Evolutionary conservation across 2,329 filamentous ascomycete species (phyloP), one percentile per base, ranked within the genome.

Genomic region (Fusarium luffae): DNA sequence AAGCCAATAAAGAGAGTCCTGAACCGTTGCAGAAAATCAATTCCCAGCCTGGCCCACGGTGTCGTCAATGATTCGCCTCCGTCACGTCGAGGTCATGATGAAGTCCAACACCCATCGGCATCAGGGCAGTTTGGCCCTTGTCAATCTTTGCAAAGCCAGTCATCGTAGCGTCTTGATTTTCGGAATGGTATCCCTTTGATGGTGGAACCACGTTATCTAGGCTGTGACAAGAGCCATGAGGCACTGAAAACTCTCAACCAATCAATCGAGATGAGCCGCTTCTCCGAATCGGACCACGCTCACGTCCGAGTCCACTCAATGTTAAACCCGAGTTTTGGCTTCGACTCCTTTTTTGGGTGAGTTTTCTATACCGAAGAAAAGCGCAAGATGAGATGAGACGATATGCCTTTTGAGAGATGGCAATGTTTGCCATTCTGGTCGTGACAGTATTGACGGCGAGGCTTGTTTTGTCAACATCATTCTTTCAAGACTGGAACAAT

Each of bases 31-130:
- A 37, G 60, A 63, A 59, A 52, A 69, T 66, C 60, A 70, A 63
- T 68, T 59, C 65, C 68, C 50, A 68, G 63, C 27, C 21, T 40
- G 44, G 63, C 14, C 21, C 43, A 41, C 27, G 19, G 23, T 69
- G 61, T 69, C 62, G 57, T 72, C 61, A 72, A 66, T 55, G 28
- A 46, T 69, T 69, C 57, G 57, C 65, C 69, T 42, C 60, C 68
- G 46, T 25, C 40, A 58, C 34, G 55, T 66, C 52, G 30, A 58
- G 68, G 44, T 55, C 58, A 70, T 49, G 46, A 47, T 67, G 23
- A 47, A 13, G 10, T 42, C 18, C 3, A 18, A 40, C 28, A 37
- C 23, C 34, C 56, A 63, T 54, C 48, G 41, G 58, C 30, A 59
- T 21, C 44, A 59, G 54, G 54, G 55, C 25, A 60, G 19, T 23